A percentile compares a stretch with the other conserved stretches of the same genome.
Conservation (phyloP, 2,329 filamentous ascomycete species). For the Clarireedia homoeocarpa region DNA sequence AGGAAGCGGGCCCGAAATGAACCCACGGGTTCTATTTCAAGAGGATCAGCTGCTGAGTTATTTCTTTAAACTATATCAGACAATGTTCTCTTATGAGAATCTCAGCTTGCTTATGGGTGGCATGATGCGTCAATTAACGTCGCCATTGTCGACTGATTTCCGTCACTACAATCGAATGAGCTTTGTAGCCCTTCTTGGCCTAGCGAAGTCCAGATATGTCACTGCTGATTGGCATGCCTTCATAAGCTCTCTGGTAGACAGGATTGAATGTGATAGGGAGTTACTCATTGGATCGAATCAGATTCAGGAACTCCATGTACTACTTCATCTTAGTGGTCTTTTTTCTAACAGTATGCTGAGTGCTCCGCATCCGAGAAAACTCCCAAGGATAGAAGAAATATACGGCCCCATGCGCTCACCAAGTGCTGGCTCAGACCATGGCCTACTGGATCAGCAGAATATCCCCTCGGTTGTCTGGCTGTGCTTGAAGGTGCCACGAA, state of each 20-base stretch:
- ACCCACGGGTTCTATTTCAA: background rate
- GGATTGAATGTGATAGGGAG: background rate
- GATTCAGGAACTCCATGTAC: background rate
- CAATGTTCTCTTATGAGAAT: background rate
- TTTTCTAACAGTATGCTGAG: background rate
- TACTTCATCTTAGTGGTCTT: background rate
- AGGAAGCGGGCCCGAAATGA: background rate
- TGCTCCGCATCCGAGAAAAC: background rate
- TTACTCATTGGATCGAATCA: background rate
- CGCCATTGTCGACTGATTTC: background rate
- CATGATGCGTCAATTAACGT: background rate
- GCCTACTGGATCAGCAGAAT: background rate
- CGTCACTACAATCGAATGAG: background rate
- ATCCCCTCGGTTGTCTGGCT: conserved; percentile 7
- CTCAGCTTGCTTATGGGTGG: background rate
- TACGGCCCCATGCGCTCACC: background rate
- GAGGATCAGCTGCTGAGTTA: background rate
- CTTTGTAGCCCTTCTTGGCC: background rate
- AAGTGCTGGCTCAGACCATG: background rate
- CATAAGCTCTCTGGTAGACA: background rate
- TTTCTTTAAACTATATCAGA: background rate
- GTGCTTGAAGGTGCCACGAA: conserved; percentile 7
- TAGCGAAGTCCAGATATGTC: background rate
- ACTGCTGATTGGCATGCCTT: background rate
- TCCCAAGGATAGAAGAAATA: background rate